Evolutionary conservation across 805 yeast genomes (phyloP).

Genomic region (Candida chilensis): DNA sequence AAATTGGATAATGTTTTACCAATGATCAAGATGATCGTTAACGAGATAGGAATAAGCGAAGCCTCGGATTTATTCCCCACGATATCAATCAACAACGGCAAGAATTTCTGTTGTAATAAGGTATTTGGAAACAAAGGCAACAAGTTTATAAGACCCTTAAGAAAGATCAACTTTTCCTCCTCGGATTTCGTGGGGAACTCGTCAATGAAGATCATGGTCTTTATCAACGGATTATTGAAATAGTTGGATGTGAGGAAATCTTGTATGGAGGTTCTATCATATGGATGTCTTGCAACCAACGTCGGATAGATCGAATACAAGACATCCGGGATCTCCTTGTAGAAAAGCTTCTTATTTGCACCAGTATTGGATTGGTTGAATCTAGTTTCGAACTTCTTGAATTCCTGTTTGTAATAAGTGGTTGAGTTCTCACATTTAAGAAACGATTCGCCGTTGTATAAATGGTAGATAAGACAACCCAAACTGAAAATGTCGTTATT

Average conservation of each 20-base stretch:
- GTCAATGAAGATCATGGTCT: slow-evolving; percentile 74
- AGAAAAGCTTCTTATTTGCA: slow-evolving; percentile 29
- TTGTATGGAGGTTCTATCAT: slow-evolving; percentile 49
- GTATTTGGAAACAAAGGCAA: slow-evolving; percentile 50
- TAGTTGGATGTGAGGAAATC: slow-evolving; percentile 64
- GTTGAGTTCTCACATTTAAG: slow-evolving; percentile 36
- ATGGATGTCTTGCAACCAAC: slow-evolving; percentile 47
- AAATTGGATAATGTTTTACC: slow-evolving; percentile 65
- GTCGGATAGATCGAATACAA: slow-evolving; percentile 39
- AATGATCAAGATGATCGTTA: slow-evolving; percentile 50
- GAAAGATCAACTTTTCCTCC: slow-evolving; percentile 59
- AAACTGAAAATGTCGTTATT: slow-evolving; percentile 80
- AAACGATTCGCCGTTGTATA: slow-evolving; percentile 50
- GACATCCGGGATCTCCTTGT: slow-evolving; percentile 48
- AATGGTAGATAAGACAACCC: slow-evolving; percentile 65
- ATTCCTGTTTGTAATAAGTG: slow-evolving; percentile 51
- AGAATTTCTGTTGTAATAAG: slow-evolving; percentile 56
- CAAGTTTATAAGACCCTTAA: slow-evolving; percentile 50
- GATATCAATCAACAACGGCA: slow-evolving; percentile 56
- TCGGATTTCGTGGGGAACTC: slow-evolving; percentile 68
- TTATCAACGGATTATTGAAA: slow-evolving; percentile 77
- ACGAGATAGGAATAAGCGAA: slow-evolving; percentile 31
- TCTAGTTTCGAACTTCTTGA: slow-evolving; percentile 34
- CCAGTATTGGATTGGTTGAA: slow-evolving; percentile 25
- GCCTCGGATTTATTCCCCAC: slow-evolving; percentile 23